Evolutionary conservation across 2,329 filamentous ascomycete species (phyloP), one percentile per base, ranked within the genome.

Genomic region (Colletotrichum lentis): DNA sequence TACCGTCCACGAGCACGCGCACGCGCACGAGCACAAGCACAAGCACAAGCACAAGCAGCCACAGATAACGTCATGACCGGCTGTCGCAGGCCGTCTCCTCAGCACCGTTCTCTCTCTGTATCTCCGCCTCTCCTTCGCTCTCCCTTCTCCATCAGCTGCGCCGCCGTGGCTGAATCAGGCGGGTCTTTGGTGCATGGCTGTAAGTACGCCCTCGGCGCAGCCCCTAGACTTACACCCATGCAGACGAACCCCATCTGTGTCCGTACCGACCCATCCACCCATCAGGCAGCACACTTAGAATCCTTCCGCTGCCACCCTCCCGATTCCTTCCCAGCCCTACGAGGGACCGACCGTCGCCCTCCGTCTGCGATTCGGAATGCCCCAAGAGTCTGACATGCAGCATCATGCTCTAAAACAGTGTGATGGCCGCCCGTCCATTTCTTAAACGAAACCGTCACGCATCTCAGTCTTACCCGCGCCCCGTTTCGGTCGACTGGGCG

Each of bases 241-340:
- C 18, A 47, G 43, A 18, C 44, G 27, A 35, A 39, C 27, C 27
- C 43, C 12, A 24, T 14, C 31, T 7, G 41, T 24, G 31, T 31
- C 43, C 31, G 41, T 46, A 46, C 44, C 39, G 43, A 43, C 49
- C 44, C 24, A 50, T 41, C 27, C 31, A 35, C 12, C 20, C 50
- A 69, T 27, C 57, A 61, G 66, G 22, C 54, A 20, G 50, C 37
- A 55, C 43, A 60, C 66, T 59, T 46, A 56, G 55, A 61, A 69
- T 69, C 67, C 67, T 69, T 67, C 63, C 67, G 67, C 67, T 67
- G 57, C 67, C 67, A 62, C 52, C 63, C 62, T 57, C 44, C 44
- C 41, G 53, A 14, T 62, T 69, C 62, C 65, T 62, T 62, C 43
- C 66, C 66, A 69, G 66, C 66, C 66, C 66, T 69, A 69, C 62